Evolutionary conservation across 1,284 basidiomycete genomes (phyloP).

Genomic region (Mycosarcoma maydis): DNA sequence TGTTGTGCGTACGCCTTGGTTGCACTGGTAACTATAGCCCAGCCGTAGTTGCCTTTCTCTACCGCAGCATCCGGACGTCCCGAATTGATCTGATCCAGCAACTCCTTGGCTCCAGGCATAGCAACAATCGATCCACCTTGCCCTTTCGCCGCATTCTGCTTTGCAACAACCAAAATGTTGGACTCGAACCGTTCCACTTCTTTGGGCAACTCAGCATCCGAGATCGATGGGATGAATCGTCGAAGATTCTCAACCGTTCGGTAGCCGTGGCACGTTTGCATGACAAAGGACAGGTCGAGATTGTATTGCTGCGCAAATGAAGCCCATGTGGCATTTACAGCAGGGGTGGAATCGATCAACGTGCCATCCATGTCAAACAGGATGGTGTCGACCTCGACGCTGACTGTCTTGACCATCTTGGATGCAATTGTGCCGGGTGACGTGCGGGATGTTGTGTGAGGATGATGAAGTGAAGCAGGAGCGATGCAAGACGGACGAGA

Average conservation of each 20-base stretch:
- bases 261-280: constrained; percentile 62
- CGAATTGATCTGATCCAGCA: constrained; percentile 55
- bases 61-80: constrained; percentile 14
- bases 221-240: constrained; percentile 58
- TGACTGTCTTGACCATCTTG: constrained; percentile 42
- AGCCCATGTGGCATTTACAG: constrained; percentile 63
- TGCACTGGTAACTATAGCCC: constrained; percentile 67
- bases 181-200: constrained; percentile 61
- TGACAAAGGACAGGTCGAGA: constrained; percentile 62
- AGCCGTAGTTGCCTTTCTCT: constrained; percentile 45
- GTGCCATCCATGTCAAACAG: constrained; percentile 68
- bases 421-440: too few species aligned
- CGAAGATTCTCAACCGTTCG: constrained; percentile 63
- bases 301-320: constrained; percentile 59
- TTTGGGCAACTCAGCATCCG: constrained; percentile 45
- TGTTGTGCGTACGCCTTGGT: constrained; percentile 62
- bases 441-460: neutral
- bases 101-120: constrained; percentile 61
- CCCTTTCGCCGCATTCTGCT: constrained; percentile 42
- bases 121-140: constrained; percentile 58
- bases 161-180: constrained; percentile 61
- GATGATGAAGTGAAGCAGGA: too few species aligned
- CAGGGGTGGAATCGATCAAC: constrained; percentile 64
- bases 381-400: constrained; percentile 54
- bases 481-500: neutral